Evolutionary conservation across 352 stramenopile species (phyloP), one percentile per base, ranked within the genome.

Genomic region (Globisporangium sylvaticum): DNA sequence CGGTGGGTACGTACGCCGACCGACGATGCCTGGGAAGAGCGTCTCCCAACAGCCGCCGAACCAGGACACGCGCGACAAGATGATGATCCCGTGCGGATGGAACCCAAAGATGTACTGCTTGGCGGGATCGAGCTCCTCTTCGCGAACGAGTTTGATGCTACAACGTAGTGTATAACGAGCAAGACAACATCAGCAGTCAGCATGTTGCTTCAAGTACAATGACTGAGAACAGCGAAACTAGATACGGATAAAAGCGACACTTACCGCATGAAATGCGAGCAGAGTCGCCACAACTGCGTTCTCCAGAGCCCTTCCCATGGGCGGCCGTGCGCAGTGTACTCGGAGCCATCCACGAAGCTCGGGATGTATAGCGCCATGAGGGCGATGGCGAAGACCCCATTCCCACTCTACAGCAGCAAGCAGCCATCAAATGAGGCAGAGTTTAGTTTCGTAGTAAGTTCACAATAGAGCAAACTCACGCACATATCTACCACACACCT

Each of bases 51-150:
- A 87, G 55, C 84, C 80, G 18, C 69, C 84, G 54, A 90, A 88
- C 18, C 73, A 83, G 8, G 84, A 76, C 39, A 92, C 65, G n/a
- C 84, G 82, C 37, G 84, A 92, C 25, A 92, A 65, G 15, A 92
- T 75, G 54, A 92, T 83, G 71, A 92, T 91, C 29, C 82, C 84
- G 62, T 92, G 84, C 24, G 84, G 84, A 61, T 93, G 83, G 65
- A 79, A 90, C 53, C 77, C 83, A 61, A 92, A 92, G 44, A 92
- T 76, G 72, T 88, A 91, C 68, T 85, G 87, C 73, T 91, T 88
- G 44, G 44, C 75, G 37, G 68, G 67, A 62, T 92, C 84, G 31
- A 92, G 73, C 50, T 75, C 74, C 53, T 84, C 62, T 71, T 92
- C 82, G 5, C 84, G 82, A 50, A 92, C 77, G 60, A 91, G 65